Conservation (phyloP, 441 rosid genomes). For the Gossypium davidsonii region DNA sequence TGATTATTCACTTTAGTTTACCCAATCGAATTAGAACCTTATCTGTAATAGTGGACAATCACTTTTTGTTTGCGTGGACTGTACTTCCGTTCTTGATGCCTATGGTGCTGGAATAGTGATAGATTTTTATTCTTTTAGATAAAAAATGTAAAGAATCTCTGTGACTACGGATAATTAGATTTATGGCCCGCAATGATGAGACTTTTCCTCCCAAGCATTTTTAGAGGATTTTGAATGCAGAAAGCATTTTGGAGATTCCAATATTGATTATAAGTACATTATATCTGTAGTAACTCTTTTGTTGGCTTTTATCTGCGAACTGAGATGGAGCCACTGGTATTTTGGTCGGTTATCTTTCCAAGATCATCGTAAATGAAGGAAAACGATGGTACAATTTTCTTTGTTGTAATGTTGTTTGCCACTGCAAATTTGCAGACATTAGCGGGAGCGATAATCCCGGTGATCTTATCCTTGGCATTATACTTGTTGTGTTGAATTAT, state of each 20-base stretch:
- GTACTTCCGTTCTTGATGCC: background rate
- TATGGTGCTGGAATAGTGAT: background rate
- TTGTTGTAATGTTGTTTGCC: background rate
- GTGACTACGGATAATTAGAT: background rate
- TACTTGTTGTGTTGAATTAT: background rate
- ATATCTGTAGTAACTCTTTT: background rate
- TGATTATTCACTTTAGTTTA: background rate
- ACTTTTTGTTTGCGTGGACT: background rate
- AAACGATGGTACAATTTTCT: background rate
- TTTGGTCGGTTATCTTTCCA: background rate
- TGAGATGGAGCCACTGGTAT: background rate
- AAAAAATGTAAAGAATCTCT: background rate
- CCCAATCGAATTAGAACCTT: background rate
- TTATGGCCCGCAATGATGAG: background rate
- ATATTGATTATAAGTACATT: background rate
- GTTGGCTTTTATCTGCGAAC: background rate
- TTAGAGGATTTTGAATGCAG: background rate
- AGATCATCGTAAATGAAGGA: background rate
- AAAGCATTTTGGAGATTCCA: background rate
- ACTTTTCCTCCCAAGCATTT: background rate
- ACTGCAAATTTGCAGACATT: background rate
- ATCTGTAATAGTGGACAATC: slow-evolving; percentile 1
- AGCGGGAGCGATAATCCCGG: background rate
- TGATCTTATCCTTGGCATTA: background rate
- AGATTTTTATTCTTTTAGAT: background rate